A percentile compares a stretch with the other conserved stretches of the same genome.
phyloP scores from a whole-genome alignment of 2,329 filamentous ascomycete species.

The Metarhizium guizhouense region DNA sequence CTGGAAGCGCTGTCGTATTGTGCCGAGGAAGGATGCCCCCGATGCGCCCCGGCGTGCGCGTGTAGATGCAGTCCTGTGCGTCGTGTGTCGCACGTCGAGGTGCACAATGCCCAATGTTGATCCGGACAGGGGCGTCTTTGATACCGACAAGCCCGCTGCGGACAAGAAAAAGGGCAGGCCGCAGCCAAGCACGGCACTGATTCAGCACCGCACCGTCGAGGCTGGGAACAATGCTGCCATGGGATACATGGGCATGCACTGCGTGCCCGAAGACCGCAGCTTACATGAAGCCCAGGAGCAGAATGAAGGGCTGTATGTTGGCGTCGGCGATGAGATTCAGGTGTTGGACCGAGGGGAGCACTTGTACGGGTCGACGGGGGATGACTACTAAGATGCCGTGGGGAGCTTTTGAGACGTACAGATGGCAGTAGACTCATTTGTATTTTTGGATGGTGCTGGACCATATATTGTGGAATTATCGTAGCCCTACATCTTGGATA shows the following conservation, averaged over 20 bases:
- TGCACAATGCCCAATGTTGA: slow-evolving; percentile 3
- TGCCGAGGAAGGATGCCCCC: neutral
- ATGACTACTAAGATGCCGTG: slow-evolving; percentile 13
- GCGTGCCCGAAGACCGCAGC: slow-evolving; percentile 16
- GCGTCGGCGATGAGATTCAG: slow-evolving; percentile 19
- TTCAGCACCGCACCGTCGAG: slow-evolving; percentile 15
- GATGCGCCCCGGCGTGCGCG: neutral
- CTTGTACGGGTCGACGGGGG: slow-evolving; percentile 17
- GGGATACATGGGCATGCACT: slow-evolving; percentile 21
- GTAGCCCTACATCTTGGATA: too few species aligned
- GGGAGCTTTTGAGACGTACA: too few species aligned
- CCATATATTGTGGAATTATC: too few species aligned
- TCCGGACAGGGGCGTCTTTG: slow-evolving; percentile 1
- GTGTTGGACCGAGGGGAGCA: slow-evolving; percentile 18
- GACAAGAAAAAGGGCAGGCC: slow-evolving; percentile 12
- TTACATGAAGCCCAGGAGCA: slow-evolving; percentile 6
- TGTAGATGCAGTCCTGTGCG: slow-evolving; percentile 1
- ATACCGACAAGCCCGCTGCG: neutral
- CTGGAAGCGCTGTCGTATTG: neutral
- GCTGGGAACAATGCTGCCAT: slow-evolving; percentile 16
- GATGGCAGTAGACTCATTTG: too few species aligned
- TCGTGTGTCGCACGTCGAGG: slow-evolving; percentile 1
- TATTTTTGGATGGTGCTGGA: too few species aligned
- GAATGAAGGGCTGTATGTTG: slow-evolving; percentile 8
- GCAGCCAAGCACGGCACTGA: slow-evolving; percentile 17